Base-by-base conservation (phyloP, 768 basidiomycete genomes). In the Lentinula edodes region DNA sequence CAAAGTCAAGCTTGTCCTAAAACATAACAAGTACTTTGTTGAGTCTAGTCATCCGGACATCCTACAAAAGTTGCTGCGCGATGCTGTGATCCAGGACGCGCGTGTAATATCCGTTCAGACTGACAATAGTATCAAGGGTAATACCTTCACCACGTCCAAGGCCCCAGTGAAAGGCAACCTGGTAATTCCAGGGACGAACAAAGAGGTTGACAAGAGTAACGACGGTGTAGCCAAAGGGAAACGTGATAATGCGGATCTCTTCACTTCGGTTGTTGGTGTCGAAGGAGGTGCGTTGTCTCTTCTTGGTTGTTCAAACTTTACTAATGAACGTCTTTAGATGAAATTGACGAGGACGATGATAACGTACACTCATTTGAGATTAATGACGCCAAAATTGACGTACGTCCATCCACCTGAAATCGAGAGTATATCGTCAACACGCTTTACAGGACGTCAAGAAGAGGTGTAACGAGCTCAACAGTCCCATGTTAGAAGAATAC, bases 401-500 rank as follows among this genome's bases (percentile, higher is more conserved):
- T 90, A 61, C 64, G 84, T 67, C 64, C 52, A 32, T 20, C 18
- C 58, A 41, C 18, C 38, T n/a, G 63, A 52, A 23, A 23, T n/a
- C 3, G 9, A 8, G 5, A 13, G 58, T 50, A 51, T n/a, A 10
- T 63, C 53, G 38, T 46, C 43, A 59, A 45, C 15, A 20, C 48
- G 35, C 38, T 28, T 38, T 34, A 23, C 15, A 96, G 93, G 91
- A 92, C 65, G 95, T 99, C 63, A 96, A 98, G 76, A 91, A 92
- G 68, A 88, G 94, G 41, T 98, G 97, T 71, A 95, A 95, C 68
- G 96, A 97, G 67, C 82, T 98, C 42, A 95, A 98, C 70, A 93
- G 95, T 66, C 97, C 97, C 7, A 97, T 98, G 88, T 80, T 99
- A 48, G 97, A 99, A 72, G 97, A 99, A 75, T 99, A 99, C 70